Evolutionary conservation across 805 yeast species (phyloP).

Genomic region (Teunomyces tritomae): DNA sequence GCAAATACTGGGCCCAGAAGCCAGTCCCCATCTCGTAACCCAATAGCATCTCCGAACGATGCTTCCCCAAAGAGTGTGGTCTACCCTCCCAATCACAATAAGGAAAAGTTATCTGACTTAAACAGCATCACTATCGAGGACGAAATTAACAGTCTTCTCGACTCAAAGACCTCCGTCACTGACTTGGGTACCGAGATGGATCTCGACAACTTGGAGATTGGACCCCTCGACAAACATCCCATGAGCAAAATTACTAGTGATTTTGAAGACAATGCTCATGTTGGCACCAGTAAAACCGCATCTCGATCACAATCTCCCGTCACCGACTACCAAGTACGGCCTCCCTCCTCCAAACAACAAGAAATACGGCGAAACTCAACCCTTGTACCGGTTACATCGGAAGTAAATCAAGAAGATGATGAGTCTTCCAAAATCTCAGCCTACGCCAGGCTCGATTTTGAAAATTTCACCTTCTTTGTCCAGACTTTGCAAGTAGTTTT

Average conservation of each 20-base stretch:
- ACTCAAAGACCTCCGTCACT: conserved; percentile 1
- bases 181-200: conserved; percentile 3
- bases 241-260: conserved; percentile 1
- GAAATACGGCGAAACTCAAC: conserved; percentile 16
- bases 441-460: conserved; percentile 83
- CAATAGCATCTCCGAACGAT: neutral
- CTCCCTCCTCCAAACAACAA: conserved; percentile 2
- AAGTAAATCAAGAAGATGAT: conserved; percentile 13
- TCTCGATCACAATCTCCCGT: conserved; percentile 17
- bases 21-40: neutral
- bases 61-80: conserved; percentile 1
- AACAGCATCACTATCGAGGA: conserved; percentile 8
- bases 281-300: conserved; percentile 9
- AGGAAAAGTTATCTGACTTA: conserved; percentile 1
- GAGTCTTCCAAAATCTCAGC: conserved; percentile 45
- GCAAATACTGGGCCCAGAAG: neutral
- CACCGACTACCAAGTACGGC: neutral
- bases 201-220: conserved; percentile 10
- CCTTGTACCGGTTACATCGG: conserved; percentile 17
- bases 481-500: conserved; percentile 92
- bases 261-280: neutral
- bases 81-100: neutral
- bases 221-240: conserved; percentile 10
- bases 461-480: conserved; percentile 88
- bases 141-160: conserved; percentile 10